Base-by-base conservation (phyloP, 2,329 filamentous ascomycete species). In the Aspergillus sp. region DNA sequence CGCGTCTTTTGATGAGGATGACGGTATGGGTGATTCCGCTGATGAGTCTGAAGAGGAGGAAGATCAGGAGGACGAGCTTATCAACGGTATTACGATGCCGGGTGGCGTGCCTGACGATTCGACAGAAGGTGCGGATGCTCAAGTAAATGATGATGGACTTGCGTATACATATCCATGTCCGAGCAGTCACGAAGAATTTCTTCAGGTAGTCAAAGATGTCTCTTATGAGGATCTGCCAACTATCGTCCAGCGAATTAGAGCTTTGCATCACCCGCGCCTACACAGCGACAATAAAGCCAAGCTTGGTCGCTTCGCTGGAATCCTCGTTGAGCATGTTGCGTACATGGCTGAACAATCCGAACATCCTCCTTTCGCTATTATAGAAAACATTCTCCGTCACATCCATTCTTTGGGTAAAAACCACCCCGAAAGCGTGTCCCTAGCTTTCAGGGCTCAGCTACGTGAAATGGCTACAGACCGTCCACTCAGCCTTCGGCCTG, bases 391-490 rank as follows among this genome's bases (percentile, higher is more conserved):
- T 13, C 87, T 93, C 57, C 89, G 95, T 48, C 95, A 99, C 74
- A 82, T 96, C 22, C 96, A 99, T 76, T 98, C 93, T 2, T 81
- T 99, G 54, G 89, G 93, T 3, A 93, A 96, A 71, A 89, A 86
- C 49, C 96, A 92, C 66, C 87, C 93, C 0, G 80, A 90, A 38
- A 87, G 89, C 55, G 90, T 96, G 55, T 87, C 89, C 22, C 85
- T 84, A 58, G 87, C 86, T 9, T 96, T 96, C 73, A 86, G 93
- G 22, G 74, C 81, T n/a, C 87, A 90, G 62, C 81, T 99, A 20
- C 78, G 81, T 58, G 71, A 75, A 22, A 77, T 88, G 34, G 77
- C 83, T 41, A 73, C 81, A 12, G 74, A 81, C 2, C 80, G 79
- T 26, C 73, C 79, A 0, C 67, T 85, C 81, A 66, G 83, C 73